A percentile compares a stretch with the other conserved stretches of the same genome.
Conservation (phyloP, 768 basidiomycete species). For the Mycena belliarum region DNA sequence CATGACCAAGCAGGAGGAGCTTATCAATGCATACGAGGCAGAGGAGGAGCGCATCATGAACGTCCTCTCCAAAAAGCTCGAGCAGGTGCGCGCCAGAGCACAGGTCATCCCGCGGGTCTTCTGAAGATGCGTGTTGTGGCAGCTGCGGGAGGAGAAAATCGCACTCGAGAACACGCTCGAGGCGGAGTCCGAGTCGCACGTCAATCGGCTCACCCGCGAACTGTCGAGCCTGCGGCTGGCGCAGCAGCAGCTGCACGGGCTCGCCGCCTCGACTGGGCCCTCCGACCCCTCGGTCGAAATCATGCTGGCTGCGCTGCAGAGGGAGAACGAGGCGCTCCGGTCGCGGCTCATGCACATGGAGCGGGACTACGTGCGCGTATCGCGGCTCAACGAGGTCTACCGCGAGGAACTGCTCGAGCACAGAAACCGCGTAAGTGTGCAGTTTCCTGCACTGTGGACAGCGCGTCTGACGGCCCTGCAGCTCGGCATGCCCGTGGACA, state of each 20-base stretch:
- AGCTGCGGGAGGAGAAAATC: slow-evolving; percentile 87
- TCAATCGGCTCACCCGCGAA: slow-evolving; percentile 74
- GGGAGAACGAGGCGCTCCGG: slow-evolving; percentile 79
- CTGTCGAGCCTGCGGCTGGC: slow-evolving; percentile 62
- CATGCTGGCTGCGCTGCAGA: slow-evolving; percentile 73
- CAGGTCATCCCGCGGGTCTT: not conserved
- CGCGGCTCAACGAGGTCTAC: slow-evolving; percentile 79
- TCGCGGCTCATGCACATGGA: slow-evolving; percentile 71
- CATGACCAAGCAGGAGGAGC: slow-evolving; percentile 64
- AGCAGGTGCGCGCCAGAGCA: slow-evolving; percentile 55
- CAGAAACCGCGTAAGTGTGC: slow-evolving; percentile 63
- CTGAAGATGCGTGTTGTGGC: not conserved
- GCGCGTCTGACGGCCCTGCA: slow-evolving; percentile 29
- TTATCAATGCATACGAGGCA: slow-evolving; percentile 88
- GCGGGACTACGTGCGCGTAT: slow-evolving; percentile 72
- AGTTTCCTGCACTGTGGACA: slow-evolving; percentile 3
- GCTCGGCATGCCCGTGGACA: slow-evolving; percentile 79
- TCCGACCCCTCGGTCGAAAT: slow-evolving; percentile 49
- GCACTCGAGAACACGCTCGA: slow-evolving; percentile 79
- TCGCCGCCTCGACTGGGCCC: slow-evolving; percentile 24
- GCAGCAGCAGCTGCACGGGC: slow-evolving; percentile 45
- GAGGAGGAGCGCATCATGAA: slow-evolving; percentile 91
- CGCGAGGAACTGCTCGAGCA: slow-evolving; percentile 83
- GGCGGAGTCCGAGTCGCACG: slow-evolving; percentile 85
- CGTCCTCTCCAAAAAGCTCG: slow-evolving; percentile 77